These are phyloP conservation scores for Aspergillus fumigatiaffinis DNA, from an alignment of 2,329 filamentous ascomycete species.

Conservation along the genomic window DNA sequence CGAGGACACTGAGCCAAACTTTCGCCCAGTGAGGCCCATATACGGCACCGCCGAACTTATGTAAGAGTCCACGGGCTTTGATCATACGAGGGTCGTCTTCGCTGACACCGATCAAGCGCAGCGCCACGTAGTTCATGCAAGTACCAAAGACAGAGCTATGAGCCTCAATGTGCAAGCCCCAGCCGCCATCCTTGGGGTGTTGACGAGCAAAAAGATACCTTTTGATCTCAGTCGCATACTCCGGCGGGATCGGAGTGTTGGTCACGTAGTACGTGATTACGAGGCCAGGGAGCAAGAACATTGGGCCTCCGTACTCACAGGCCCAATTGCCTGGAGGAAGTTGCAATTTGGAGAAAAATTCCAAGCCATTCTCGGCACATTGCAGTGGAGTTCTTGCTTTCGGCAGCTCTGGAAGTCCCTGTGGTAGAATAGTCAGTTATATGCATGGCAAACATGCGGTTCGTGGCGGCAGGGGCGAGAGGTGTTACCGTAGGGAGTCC, in stretches of 20 bases:
- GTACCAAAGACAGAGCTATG: constrained; percentile 91
- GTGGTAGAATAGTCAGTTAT: constrained; percentile 3
- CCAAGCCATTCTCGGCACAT: constrained; percentile 74
- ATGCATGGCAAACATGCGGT: background rate
- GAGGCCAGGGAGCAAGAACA: constrained; percentile 87
- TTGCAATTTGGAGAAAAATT: constrained; percentile 87
- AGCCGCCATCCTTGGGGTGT: constrained; percentile 85
- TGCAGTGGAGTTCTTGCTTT: constrained; percentile 69
- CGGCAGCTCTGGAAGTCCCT: constrained; percentile 73
- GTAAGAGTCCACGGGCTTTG: constrained; percentile 75
- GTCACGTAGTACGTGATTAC: constrained; percentile 86
- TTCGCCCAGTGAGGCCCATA: constrained; percentile 94
- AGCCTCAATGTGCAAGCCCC: constrained; percentile 93
- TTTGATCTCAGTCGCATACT: constrained; percentile 81
- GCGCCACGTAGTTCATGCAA: constrained; percentile 75
- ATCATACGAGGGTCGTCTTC: constrained; percentile 81
- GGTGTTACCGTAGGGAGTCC: constrained; percentile 68
- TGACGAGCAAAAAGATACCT: constrained; percentile 87
- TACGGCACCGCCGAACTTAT: constrained; percentile 79
- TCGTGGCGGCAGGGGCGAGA: background rate
- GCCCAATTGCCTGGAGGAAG: constrained; percentile 88
- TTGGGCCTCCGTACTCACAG: constrained; percentile 95
- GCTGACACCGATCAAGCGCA: constrained; percentile 78
- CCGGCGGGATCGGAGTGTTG: constrained; percentile 75
- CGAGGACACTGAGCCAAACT: constrained; percentile 84